Conservation (phyloP, 371 early-diverging fungal genomes). For the Lichtheimia corymbifera region DNA sequence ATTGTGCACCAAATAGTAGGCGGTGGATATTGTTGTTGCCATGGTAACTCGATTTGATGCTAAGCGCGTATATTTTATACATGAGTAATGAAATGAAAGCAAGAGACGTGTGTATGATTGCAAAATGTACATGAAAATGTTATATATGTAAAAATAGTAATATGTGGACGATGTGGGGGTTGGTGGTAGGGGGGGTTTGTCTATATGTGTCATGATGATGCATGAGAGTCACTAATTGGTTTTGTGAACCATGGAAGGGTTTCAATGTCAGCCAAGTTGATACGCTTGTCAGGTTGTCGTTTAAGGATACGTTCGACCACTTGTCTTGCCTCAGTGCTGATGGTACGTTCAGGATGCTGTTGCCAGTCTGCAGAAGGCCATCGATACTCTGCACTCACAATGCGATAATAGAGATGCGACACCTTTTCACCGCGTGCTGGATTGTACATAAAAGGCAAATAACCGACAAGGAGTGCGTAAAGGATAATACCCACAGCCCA, state of each 20-base stretch:
- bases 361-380: conserved; percentile 36
- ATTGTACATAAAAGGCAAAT: conserved; percentile 58
- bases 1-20: no score
- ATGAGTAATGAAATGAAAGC: not conserved
- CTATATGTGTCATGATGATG: no score
- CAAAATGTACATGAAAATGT: not conserved
- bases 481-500: conserved; percentile 79
- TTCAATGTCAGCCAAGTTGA: conserved; percentile 33
- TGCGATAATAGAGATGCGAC: conserved; percentile 50
- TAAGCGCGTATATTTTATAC: not conserved
- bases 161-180: no score
- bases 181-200: no score
- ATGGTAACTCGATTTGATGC: no score
- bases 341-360: conserved; percentile 11
- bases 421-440: conserved; percentile 41
- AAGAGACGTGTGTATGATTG: not conserved
- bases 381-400: conserved; percentile 42
- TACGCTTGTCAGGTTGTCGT: conserved; percentile 40
- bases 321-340: conserved; percentile 31
- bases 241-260: conserved; percentile 33
- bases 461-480: conserved; percentile 59
- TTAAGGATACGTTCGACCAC: conserved; percentile 41
- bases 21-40: no score
- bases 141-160: not conserved
- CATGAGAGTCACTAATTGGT: no score